Conservation (phyloP, 75 land plant species). For the Cryptomeria japonica region DNA sequence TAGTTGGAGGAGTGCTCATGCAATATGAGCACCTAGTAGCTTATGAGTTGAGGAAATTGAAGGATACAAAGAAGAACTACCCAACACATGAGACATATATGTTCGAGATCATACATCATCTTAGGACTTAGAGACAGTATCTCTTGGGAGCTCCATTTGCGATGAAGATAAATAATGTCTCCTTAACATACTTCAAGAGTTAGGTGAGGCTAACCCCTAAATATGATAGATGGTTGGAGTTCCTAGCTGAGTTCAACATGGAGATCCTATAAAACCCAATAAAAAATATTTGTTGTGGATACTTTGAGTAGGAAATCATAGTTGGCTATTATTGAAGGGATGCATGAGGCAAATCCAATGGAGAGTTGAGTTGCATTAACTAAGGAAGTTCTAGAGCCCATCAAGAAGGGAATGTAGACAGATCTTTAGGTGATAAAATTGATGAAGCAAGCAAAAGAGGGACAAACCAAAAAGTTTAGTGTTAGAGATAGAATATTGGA, state of each 20-base stretch:
- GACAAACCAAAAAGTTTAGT: background rate
- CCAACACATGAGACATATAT: background rate
- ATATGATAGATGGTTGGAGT: background rate
- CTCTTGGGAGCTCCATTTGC: no score
- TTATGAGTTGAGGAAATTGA: background rate
- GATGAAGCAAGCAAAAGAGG: background rate
- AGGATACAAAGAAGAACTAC: background rate
- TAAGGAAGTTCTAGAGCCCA: no score
- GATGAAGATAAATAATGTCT: background rate
- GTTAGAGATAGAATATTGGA: background rate
- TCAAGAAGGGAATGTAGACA: no score
- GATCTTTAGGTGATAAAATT: background rate
- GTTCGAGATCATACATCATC: background rate
- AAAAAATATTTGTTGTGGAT: background rate
- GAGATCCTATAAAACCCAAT: background rate
- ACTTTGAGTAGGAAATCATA: background rate
- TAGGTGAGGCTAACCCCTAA: background rate
- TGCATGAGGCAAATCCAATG: accelerated
- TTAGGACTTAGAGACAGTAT: conserved; percentile 5
- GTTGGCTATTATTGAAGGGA: no score
- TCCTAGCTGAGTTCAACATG: background rate
- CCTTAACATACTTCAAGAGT: background rate
- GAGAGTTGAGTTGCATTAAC: background rate
- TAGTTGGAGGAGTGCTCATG: background rate
- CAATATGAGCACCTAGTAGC: conserved; percentile 3